These are phyloP conservation scores for Diatrype stigma DNA, from an alignment of 2,329 filamentous ascomycete genomes.

Conservation along the genomic window DNA sequence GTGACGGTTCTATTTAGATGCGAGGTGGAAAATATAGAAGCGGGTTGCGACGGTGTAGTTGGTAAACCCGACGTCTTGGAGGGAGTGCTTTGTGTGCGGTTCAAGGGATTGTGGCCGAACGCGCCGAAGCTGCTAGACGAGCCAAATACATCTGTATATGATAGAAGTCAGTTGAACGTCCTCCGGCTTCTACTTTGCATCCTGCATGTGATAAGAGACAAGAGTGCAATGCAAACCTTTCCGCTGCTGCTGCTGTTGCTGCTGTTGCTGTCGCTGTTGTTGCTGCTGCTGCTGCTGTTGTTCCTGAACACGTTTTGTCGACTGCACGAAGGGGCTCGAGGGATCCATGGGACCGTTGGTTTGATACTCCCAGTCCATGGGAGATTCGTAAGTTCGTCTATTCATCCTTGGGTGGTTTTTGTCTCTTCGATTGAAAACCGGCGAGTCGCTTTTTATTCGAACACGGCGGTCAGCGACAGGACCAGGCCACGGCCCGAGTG, in stretches of 20 bases:
- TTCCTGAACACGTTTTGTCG: conserved; percentile 29
- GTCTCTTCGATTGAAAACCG: background rate
- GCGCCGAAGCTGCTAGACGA: conserved; percentile 34
- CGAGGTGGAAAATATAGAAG: conserved; percentile 42
- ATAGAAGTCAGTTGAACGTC: conserved; percentile 19
- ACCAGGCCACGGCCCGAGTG: too few species aligned
- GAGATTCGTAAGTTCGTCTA: conserved; percentile 54
- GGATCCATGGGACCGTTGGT: conserved; percentile 53
- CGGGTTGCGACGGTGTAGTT: conserved; percentile 18
- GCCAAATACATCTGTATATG: conserved; percentile 26
- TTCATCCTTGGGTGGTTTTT: conserved; percentile 38
- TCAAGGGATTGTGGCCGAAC: conserved; percentile 30
- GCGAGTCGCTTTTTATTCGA: background rate
- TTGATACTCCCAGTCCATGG: conserved; percentile 66
- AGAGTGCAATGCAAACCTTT: background rate
- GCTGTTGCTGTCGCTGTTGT: conserved; percentile 1
- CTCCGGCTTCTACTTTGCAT: too few species aligned
- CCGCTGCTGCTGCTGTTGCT: background rate
- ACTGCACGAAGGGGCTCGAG: conserved; percentile 58
- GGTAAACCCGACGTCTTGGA: conserved; percentile 17
- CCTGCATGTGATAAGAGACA: too few species aligned
- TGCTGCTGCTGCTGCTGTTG: conserved; percentile 1
- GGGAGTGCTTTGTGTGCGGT: conserved; percentile 26
- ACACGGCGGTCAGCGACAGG: background rate
- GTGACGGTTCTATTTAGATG: conserved; percentile 37